Evolutionary conservation across 2,329 filamentous ascomycete species (phyloP).

Genomic region (Paraphaeosphaeria sporulosa): DNA sequence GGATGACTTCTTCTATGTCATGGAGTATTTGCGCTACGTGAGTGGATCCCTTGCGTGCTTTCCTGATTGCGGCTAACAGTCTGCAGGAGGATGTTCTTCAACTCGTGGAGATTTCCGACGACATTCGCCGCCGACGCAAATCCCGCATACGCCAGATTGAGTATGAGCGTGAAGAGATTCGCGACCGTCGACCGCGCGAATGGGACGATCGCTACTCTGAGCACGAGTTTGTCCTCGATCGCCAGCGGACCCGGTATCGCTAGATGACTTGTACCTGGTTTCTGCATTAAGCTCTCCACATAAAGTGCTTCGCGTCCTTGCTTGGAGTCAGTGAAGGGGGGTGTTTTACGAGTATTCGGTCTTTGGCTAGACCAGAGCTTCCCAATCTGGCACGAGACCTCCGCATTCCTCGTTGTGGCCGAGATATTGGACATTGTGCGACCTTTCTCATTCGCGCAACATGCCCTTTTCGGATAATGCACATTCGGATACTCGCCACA

Average conservation of each 20-base stretch:
- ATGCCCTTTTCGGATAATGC: conserved; percentile 17
- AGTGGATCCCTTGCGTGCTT: conserved; percentile 51
- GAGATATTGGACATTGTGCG: neutral
- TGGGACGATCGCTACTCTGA: conserved; percentile 73
- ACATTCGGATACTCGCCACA: conserved; percentile 23
- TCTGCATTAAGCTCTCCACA: neutral
- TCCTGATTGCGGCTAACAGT: conserved; percentile 19
- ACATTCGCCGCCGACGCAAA: conserved; percentile 73
- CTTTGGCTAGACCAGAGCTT: neutral
- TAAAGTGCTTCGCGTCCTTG: neutral
- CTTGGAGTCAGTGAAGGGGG: neutral
- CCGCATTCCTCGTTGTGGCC: neutral
- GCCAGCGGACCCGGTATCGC: conserved; percentile 47
- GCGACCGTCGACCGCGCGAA: conserved; percentile 54
- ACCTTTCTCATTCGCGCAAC: conserved; percentile 10
- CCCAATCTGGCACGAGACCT: neutral
- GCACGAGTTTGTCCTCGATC: conserved; percentile 72
- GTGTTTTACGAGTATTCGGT: neutral
- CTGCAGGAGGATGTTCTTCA: conserved; percentile 83
- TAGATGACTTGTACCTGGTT: conserved; percentile 24
- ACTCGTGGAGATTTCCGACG: conserved; percentile 82
- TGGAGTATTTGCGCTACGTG: conserved; percentile 88
- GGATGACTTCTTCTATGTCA: conserved; percentile 87
- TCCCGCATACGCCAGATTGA: conserved; percentile 67
- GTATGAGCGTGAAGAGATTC: conserved; percentile 65